Conservation (phyloP, 169 alveolate species). For the Babesia ovis region DNA sequence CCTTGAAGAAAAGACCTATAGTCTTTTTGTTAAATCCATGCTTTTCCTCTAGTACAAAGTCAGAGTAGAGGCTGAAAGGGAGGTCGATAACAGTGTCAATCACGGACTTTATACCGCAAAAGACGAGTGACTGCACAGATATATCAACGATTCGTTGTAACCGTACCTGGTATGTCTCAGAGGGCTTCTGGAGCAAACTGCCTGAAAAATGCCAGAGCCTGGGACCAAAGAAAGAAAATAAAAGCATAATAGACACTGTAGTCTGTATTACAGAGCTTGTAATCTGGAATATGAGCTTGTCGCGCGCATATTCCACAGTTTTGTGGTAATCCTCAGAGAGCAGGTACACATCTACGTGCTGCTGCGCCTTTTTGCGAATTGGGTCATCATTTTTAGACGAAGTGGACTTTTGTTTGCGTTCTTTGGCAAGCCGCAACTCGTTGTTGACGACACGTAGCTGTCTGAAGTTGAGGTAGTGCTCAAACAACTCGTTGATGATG, state of each 20-base stretch:
- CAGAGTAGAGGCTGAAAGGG: constrained; percentile 80
- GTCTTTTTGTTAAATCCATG: constrained; percentile 89
- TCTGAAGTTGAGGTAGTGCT: constrained; percentile 62
- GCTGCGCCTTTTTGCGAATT: constrained; percentile 26
- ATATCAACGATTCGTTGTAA: not conserved
- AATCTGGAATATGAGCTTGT: constrained; percentile 48
- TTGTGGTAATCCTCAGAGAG: constrained; percentile 48
- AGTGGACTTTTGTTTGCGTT: constrained; percentile 3
- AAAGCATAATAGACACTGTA: constrained; percentile 3
- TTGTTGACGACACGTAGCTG: constrained; percentile 46
- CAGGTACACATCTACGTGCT: constrained; percentile 36
- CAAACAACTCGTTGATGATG: constrained; percentile 47
- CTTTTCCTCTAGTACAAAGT: constrained; percentile 86
- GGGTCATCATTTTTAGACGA: constrained; percentile 3
- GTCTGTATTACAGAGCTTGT: constrained; percentile 41
- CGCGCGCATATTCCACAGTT: constrained; percentile 62
- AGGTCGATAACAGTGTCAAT: constrained; percentile 64
- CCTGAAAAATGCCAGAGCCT: constrained; percentile 57
- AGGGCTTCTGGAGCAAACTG: constrained; percentile 16
- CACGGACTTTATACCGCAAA: constrained; percentile 47
- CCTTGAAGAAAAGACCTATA: constrained; percentile 75
- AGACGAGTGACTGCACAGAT: constrained; percentile 51
- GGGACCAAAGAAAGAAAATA: constrained; percentile 45
- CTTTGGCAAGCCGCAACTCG: constrained; percentile 24
- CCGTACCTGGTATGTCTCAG: constrained; percentile 34